Evolutionary conservation across 192 early-diverging fungal species (phyloP), one percentile per base, ranked within the genome.

Genomic region (Lunasporangiospora selenospora): DNA sequence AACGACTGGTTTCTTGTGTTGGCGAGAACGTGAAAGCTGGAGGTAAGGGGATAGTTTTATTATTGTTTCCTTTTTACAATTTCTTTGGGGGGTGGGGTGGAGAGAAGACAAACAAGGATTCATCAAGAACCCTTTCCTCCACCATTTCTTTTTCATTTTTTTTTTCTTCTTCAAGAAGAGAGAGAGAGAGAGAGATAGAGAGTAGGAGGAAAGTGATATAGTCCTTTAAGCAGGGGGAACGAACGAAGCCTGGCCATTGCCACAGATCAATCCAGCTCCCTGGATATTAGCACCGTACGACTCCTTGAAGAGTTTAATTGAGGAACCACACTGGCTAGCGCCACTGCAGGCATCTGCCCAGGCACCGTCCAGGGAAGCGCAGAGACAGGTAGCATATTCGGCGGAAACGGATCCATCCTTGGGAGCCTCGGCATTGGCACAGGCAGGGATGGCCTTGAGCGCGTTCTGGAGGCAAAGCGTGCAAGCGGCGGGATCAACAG

Each of bases 361-460:
- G 12, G 57, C 15, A 24, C 58, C 58, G 24, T 19, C 42, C 19
- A 69, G 29, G 23, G 66, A 69, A 1, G 66, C 30, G 52, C 66
- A 69, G 13, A 69, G 66, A 13, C 66, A 69, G 19, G 66, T 37
- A 6, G 66, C 66, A 47, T 61, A 69, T 6, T 49, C 57, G 44
- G 66, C 15, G 8, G 57, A 48, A 37, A 61, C 57, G 9, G 40
- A 13, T n/a, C 52, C 52, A 27, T 18, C 54, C 2, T 11, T 37
- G 15, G 51, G 51, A 24, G 26, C 0, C 18, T 55, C 26, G 42
- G 47, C 51, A 26, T 32, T 37, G 12, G 43, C 52, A 27, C 66
- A 69, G 21, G 58, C 66, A 15, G 66, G 66, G 23, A 61, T 27
- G 0, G 58, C 19, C 33, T 49, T 23, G 23, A 69, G 57, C 12